Base-by-base conservation (phyloP, 2,329 filamentous ascomycete genomes). In the Claviceps sp. region DNA sequence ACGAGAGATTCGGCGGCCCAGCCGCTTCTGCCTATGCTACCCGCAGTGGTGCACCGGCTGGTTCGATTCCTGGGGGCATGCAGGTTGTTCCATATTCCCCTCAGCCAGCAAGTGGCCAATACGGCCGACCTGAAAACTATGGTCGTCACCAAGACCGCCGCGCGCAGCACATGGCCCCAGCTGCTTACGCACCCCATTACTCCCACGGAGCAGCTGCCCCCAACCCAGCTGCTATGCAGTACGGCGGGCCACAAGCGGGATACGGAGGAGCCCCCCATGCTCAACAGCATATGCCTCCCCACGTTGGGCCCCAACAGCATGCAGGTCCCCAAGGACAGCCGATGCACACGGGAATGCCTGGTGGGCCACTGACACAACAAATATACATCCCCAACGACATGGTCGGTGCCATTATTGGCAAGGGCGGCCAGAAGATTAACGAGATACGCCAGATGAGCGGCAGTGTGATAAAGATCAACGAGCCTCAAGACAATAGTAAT, bases 301-400 rank as follows among this genome's bases (percentile, higher is more conserved):
- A 82, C 60, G 66, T 76, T 65, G 60, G 74, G 61, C 63, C 78
- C 63, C 73, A 73, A 57, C 74, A 79, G 46, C 66, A 70, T 60
- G 83, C 80, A 55, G 85, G 81, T 51, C 82, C 85, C 50, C 83
- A 86, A 49, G 80, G 82, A 55, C 85, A 87, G 62, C 85, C 88
- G 8, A 84, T 89, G 72, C 80, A 83, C 56, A 80, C 80, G 17
- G 80, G 67, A 45, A 82, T 70, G 77, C 64, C 67, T 5, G 71
- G 68, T 13, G 68, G 70, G 23, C 88, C 90, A 49, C 76, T 97
- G 63, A 98, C 93, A 3, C 93, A 98, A 70, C 93, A 98, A 70
- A 98, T 98, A 59, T 98, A 86, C 72, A 98, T 98, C 61, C 93
- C 93, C 53, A 98, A 98, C 66, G 93, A 98, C 64, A 97, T 98